A percentile compares a stretch with the other conserved stretches of the same genome.
Conservation (phyloP, 2,329 filamentous ascomycete genomes). For the Samsoniella hepiali region DNA sequence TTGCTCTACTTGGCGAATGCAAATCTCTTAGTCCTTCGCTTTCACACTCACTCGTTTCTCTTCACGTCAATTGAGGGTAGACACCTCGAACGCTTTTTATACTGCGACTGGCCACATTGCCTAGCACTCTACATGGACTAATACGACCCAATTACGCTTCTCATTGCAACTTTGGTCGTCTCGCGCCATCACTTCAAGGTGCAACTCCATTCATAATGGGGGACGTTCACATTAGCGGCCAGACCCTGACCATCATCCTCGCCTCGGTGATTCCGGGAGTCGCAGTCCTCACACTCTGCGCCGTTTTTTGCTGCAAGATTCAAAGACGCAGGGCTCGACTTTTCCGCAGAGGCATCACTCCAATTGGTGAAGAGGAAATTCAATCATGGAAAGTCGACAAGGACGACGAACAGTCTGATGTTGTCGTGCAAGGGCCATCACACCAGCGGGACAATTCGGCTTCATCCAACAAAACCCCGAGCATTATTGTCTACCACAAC, state of each 20-base stretch:
- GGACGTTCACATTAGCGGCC: background rate
- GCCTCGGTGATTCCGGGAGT: slow-evolving; percentile 49
- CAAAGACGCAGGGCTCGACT: slow-evolving; percentile 41
- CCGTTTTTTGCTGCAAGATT: slow-evolving; percentile 38
- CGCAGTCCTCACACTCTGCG: slow-evolving; percentile 33
- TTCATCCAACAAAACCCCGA: slow-evolving; percentile 46
- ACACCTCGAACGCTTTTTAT: background rate
- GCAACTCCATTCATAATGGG: slow-evolving; percentile 11
- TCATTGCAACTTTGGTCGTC: background rate
- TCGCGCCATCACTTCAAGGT: background rate
- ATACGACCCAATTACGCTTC: background rate
- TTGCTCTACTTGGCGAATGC: background rate
- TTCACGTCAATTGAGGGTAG: background rate
- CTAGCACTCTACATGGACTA: slow-evolving; percentile 5
- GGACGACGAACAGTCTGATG: slow-evolving; percentile 31
- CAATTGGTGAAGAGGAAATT: slow-evolving; percentile 64
- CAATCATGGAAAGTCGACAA: slow-evolving; percentile 56
- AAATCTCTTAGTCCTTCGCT: background rate
- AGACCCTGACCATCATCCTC: slow-evolving; percentile 45
- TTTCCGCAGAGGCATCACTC: slow-evolving; percentile 54
- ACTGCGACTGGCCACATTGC: background rate
- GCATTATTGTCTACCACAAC: slow-evolving; percentile 53
- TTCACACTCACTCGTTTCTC: background rate
- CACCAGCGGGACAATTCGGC: slow-evolving; percentile 25
- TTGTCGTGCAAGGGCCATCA: slow-evolving; percentile 21